Conservation (phyloP, 2,329 filamentous ascomycete genomes). For the Dothistroma septosporum region DNA sequence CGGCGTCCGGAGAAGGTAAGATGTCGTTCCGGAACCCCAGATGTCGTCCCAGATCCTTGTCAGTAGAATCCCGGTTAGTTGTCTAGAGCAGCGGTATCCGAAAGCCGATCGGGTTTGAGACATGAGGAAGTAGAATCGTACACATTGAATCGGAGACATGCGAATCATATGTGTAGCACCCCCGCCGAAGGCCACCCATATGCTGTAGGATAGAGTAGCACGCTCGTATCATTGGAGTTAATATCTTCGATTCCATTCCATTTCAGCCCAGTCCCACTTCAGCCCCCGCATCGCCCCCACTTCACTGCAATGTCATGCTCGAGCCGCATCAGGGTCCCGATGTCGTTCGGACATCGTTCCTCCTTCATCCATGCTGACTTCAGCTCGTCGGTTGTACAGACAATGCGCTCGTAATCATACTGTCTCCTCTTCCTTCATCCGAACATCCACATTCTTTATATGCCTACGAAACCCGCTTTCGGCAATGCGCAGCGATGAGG, state of each 20-base stretch:
- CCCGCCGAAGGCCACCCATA: neutral
- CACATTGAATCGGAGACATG: no score
- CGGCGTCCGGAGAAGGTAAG: no score
- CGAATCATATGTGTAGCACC: neutral
- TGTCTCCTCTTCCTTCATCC: neutral
- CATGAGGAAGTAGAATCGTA: no score
- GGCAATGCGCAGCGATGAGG: constrained; percentile 12
- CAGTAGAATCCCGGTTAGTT: no score
- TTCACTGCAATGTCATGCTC: constrained; percentile 1
- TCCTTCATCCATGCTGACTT: constrained; percentile 7
- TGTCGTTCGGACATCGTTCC: neutral
- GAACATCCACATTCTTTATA: neutral
- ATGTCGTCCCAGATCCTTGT: no score
- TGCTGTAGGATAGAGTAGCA: neutral
- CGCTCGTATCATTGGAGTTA: neutral
- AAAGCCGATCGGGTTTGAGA: no score
- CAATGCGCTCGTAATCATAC: neutral
- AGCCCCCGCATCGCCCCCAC: neutral
- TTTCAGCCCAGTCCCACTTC: neutral
- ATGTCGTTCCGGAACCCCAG: no score
- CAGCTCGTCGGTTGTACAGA: constrained; percentile 2
- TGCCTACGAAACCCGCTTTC: constrained; percentile 2
- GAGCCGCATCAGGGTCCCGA: constrained; percentile 3
- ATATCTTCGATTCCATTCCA: neutral
- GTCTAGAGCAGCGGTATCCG: no score